phyloP scores from a whole-genome alignment of 257 asterid species.

The Salvia hispanica region DNA sequence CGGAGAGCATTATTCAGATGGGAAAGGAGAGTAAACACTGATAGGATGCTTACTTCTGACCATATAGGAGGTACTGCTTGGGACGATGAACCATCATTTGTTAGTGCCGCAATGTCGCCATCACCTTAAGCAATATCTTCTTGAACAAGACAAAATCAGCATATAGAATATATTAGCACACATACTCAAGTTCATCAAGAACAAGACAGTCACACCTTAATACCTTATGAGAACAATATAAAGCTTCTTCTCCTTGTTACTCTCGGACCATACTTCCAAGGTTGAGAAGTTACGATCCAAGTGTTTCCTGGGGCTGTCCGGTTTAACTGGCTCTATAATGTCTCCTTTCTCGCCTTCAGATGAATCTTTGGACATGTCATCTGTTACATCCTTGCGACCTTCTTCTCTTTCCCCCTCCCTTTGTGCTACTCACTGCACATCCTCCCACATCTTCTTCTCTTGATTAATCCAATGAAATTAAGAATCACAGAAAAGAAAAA shows the following conservation, averaged over 20 bases:
- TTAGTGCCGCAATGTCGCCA: constrained; percentile 61
- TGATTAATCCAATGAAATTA: no score
- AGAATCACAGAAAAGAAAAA: neutral
- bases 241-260: constrained; percentile 49
- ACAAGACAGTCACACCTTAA: no score
- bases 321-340: constrained; percentile 30
- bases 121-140: constrained; percentile 68
- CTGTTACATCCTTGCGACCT: constrained; percentile 58
- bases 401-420: constrained; percentile 52
- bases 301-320: constrained; percentile 27
- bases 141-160: constrained; percentile 25
- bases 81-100: constrained; percentile 68
- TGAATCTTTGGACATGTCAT: constrained; percentile 70
- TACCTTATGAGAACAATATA: constrained; percentile 70
- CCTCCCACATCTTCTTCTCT: no score
- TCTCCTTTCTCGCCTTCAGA: constrained; percentile 66
- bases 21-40: neutral
- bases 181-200: no score
- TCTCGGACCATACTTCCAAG: constrained; percentile 83
- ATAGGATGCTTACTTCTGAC: constrained; percentile 53
- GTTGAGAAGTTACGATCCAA: constrained; percentile 54
- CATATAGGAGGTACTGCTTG: constrained; percentile 59
- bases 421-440: constrained; percentile 46
- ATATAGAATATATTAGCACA: no score
- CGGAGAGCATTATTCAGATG: neutral